Evolutionary conservation across 345 rosid genomes (phyloP).

Genomic region (Chamaenerion angustifolium): DNA sequence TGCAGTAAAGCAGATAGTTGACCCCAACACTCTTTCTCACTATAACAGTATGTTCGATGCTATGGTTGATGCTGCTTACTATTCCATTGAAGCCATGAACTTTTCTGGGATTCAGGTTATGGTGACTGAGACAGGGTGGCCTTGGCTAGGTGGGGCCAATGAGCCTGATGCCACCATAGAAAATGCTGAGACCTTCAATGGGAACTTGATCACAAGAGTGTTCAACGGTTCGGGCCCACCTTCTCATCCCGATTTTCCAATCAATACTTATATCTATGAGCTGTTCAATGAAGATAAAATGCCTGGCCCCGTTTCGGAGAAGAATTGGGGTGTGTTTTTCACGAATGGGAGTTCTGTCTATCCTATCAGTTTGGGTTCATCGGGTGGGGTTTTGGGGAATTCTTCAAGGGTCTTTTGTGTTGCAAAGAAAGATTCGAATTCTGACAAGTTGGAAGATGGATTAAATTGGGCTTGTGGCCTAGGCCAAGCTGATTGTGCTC

Average conservation of each 20-base stretch:
- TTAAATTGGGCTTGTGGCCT: slow-evolving; percentile 67
- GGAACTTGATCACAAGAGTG: slow-evolving; percentile 70
- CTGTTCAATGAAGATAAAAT: slow-evolving; percentile 80
- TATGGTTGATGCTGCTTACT: slow-evolving; percentile 76
- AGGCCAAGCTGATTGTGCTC: slow-evolving; percentile 38
- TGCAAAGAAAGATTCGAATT: slow-evolving; percentile 41
- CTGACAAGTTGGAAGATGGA: slow-evolving; percentile 55
- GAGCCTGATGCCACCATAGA: slow-evolving; percentile 72
- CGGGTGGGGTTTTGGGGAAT: too few species aligned
- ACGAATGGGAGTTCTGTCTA: slow-evolving; percentile 20
- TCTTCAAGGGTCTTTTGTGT: slow-evolving; percentile 53
- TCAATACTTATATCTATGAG: slow-evolving; percentile 84
- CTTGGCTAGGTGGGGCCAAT: slow-evolving; percentile 54
- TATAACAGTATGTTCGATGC: slow-evolving; percentile 99
- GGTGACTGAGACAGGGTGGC: slow-evolving; percentile 97
- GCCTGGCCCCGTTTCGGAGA: slow-evolving; percentile 63
- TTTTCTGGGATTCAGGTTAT: slow-evolving; percentile 60
- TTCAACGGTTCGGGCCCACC: slow-evolving; percentile 81
- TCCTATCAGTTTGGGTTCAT: too few species aligned
- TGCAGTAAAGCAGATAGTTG: slow-evolving; percentile 71
- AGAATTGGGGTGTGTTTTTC: slow-evolving; percentile 25
- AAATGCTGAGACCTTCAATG: slow-evolving; percentile 84
- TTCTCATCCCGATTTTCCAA: slow-evolving; percentile 82
- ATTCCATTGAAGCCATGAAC: slow-evolving; percentile 68
- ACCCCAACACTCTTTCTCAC: slow-evolving; percentile 49